Evolutionary conservation across 768 basidiomycete genomes (phyloP).

Genomic region (Strobilomyces confusus): DNA sequence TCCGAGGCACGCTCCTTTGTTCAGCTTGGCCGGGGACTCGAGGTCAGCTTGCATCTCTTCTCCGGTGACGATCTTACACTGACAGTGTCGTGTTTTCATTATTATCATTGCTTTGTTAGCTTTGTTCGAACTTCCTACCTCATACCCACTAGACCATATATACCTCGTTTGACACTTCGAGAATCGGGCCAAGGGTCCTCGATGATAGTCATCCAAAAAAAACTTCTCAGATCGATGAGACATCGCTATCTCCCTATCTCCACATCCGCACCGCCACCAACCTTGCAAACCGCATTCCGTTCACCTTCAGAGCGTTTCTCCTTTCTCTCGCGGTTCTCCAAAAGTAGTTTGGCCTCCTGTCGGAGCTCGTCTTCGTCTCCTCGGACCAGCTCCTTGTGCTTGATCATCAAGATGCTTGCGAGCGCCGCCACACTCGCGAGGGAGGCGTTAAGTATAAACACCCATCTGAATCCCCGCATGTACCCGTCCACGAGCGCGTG

Average conservation of each 20-base stretch:
- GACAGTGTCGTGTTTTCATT: too few species aligned
- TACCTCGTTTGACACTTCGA: too few species aligned
- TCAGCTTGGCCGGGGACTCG: too few species aligned
- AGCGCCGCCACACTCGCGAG: background rate
- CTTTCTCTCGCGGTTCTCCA: background rate
- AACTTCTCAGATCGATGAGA: too few species aligned
- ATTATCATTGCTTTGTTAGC: too few species aligned
- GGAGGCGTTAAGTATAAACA: background rate
- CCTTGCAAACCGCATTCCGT: background rate
- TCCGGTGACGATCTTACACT: too few species aligned
- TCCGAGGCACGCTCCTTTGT: too few species aligned
- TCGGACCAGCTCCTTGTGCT: background rate
- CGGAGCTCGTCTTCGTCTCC: background rate
- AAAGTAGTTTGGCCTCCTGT: background rate
- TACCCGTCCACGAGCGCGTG: background rate
- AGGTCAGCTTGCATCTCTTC: too few species aligned
- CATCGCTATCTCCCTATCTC: background rate
- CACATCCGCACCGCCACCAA: background rate
- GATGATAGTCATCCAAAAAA: too few species aligned
- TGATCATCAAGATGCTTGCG: conserved; percentile 2
- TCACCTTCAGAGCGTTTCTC: background rate
- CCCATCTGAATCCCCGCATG: background rate
- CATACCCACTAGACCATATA: too few species aligned
- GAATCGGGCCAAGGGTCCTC: too few species aligned
- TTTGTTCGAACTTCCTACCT: too few species aligned